Evolutionary conservation across 75 land plant genomes (phyloP).

Genomic region (Cunninghamia lanceolata): DNA sequence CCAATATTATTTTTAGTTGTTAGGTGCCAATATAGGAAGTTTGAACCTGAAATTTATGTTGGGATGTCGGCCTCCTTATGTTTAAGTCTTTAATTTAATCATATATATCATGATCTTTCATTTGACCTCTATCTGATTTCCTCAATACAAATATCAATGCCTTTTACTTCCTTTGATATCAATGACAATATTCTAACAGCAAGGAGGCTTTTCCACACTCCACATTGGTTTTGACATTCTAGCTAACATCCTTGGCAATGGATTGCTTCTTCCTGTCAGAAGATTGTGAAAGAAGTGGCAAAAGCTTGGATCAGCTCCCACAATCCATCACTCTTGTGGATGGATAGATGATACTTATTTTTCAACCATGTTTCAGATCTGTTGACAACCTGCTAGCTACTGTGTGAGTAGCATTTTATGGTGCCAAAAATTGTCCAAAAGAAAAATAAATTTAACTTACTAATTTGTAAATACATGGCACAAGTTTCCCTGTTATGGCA

Average conservation of each 20-base stretch:
- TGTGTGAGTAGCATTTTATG: not conserved
- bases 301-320: not conserved
- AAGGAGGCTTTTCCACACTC: not conserved
- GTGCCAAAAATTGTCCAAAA: not conserved
- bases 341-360: not conserved
- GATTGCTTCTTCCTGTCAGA: not conserved
- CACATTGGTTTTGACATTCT: not conserved
- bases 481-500: not conserved
- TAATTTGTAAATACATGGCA: not conserved
- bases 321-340: not conserved
- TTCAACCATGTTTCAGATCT: not conserved
- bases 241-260: not conserved
- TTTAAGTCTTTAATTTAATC: too few species aligned
- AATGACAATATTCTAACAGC: too few species aligned
- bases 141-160: too few species aligned
- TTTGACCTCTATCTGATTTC: too few species aligned
- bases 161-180: too few species aligned
- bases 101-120: too few species aligned
- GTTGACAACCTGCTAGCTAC: not conserved
- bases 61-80: too few species aligned
- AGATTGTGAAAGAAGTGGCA: not conserved
- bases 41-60: too few species aligned
- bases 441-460: not conserved
- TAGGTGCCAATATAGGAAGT: too few species aligned
- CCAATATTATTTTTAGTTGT: too few species aligned